phyloP scores from a whole-genome alignment of 495 filamentous ascomycete genomes.

The Cudoniella acicularis region DNA sequence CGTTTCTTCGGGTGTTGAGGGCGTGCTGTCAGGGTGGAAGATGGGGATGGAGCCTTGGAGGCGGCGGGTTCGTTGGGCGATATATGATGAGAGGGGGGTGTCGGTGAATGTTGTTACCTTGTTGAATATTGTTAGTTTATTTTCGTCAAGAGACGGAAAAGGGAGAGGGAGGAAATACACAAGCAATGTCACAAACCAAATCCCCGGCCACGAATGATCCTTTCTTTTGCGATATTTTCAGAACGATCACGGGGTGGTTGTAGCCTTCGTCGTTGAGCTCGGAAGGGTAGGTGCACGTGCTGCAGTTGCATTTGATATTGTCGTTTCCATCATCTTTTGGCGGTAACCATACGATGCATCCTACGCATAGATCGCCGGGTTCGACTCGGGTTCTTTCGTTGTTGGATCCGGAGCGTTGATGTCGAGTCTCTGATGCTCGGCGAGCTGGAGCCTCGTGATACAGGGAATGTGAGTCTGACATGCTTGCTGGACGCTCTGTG shows the following conservation, averaged over 20 bases:
- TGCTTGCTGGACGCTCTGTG: no score
- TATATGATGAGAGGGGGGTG: constrained; percentile 1
- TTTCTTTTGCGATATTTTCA: constrained; percentile 4
- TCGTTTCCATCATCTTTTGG: neutral
- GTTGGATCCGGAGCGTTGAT: no score
- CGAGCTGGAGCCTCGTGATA: neutral
- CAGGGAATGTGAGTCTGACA: no score
- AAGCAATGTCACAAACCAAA: constrained; percentile 10
- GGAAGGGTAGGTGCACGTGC: neutral
- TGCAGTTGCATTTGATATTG: constrained; percentile 2
- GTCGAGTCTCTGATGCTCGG: neutral
- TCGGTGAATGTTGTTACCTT: constrained; percentile 15
- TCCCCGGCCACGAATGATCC: constrained; percentile 1
- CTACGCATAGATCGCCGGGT: constrained; percentile 13
- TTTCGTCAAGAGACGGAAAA: neutral
- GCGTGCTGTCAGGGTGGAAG: neutral
- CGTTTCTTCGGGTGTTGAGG: neutral
- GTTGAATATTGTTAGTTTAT: constrained; percentile 4
- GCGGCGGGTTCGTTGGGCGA: neutral
- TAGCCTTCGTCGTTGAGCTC: constrained; percentile 10
- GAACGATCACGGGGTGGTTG: constrained; percentile 17
- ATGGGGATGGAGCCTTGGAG: constrained; percentile 8
- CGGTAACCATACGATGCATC: constrained; percentile 21
- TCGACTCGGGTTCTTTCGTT: neutral
- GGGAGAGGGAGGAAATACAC: constrained; percentile 15